Evolutionary conservation across 306 rosid genomes (phyloP).

Genomic region (Senna siamea): DNA sequence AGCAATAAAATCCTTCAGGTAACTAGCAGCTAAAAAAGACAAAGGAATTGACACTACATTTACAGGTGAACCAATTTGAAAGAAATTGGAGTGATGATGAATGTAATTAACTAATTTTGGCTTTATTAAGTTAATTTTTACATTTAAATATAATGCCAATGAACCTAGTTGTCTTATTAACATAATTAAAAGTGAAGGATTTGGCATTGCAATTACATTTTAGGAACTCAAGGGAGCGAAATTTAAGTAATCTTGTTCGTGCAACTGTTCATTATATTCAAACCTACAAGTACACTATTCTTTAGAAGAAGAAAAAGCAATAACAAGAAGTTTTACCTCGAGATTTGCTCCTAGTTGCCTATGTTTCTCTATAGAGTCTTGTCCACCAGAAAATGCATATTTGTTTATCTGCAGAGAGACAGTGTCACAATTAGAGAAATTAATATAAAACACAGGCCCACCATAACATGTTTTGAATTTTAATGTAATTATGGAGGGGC

Average conservation of each 20-base stretch:
- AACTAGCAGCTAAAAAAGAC: not conserved
- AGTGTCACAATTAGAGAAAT: conserved; percentile 9
- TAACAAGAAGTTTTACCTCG: conserved; percentile 55
- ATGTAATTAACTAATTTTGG: not conserved
- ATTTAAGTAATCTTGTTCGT: conserved; percentile 2
- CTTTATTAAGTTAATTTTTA: not conserved
- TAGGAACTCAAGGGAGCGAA: not conserved
- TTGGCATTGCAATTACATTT: not conserved
- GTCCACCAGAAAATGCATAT: conserved; percentile 94
- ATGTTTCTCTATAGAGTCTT: conserved; percentile 89
- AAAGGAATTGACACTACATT: too few relatives aligned
- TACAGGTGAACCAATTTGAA: conserved; percentile 11
- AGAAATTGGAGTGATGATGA: not conserved
- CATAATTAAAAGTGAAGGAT: not conserved
- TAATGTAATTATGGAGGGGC: not conserved
- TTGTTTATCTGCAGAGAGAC: conserved; percentile 67
- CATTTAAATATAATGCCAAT: not conserved
- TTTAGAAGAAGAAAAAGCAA: conserved; percentile 20
- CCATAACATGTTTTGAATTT: not conserved
- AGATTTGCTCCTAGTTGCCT: conserved; percentile 87
- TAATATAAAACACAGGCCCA: not conserved
- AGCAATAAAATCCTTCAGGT: conserved; percentile 24
- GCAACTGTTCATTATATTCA: not conserved
- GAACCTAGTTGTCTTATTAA: not conserved
- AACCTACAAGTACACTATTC: conserved; percentile 13